Conservation (phyloP, 2,329 filamentous ascomycete genomes). For the Apiospora hydei region DNA sequence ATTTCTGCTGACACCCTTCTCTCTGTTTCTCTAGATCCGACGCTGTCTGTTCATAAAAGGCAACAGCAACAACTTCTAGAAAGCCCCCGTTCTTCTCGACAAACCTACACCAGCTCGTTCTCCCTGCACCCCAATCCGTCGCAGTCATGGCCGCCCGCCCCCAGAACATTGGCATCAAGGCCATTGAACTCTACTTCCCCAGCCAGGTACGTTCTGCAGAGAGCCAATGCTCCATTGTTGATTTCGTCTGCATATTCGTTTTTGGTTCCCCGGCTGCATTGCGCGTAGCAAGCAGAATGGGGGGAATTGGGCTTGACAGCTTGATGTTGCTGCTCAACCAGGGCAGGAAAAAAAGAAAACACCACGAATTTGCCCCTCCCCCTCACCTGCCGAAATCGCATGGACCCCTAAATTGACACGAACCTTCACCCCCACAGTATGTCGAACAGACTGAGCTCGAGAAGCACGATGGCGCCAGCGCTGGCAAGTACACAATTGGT, state of each 20-base stretch:
- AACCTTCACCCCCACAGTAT: slow-evolving; percentile 61
- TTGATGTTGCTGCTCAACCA: slow-evolving; percentile 19
- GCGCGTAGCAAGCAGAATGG: background rate
- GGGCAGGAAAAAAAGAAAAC: slow-evolving; percentile 9
- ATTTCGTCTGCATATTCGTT: background rate
- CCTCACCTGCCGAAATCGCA: slow-evolving; percentile 33
- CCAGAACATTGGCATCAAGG: slow-evolving; percentile 90
- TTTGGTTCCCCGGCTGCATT: background rate
- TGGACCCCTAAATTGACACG: slow-evolving; percentile 35
- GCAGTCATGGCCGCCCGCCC: slow-evolving; percentile 74
- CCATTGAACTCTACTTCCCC: slow-evolving; percentile 89
- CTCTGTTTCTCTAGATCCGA: background rate
- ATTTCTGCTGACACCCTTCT: slow-evolving; percentile 7
- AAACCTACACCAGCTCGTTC: background rate
- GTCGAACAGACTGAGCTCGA: slow-evolving; percentile 85
- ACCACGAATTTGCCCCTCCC: slow-evolving; percentile 22
- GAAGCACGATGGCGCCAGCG: slow-evolving; percentile 83
- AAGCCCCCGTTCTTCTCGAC: background rate
- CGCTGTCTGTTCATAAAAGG: slow-evolving; percentile 8
- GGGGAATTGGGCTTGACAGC: background rate
- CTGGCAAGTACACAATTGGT: slow-evolving; percentile 90
- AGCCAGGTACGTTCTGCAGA: slow-evolving; percentile 70
- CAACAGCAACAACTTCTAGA: background rate
- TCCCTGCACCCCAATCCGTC: slow-evolving; percentile 24
- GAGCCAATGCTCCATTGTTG: background rate